Evolutionary conservation across 1,139 yeast species (phyloP), one percentile per base, ranked within the genome.

Genomic region (Barnettozyma hawaiiensis): DNA sequence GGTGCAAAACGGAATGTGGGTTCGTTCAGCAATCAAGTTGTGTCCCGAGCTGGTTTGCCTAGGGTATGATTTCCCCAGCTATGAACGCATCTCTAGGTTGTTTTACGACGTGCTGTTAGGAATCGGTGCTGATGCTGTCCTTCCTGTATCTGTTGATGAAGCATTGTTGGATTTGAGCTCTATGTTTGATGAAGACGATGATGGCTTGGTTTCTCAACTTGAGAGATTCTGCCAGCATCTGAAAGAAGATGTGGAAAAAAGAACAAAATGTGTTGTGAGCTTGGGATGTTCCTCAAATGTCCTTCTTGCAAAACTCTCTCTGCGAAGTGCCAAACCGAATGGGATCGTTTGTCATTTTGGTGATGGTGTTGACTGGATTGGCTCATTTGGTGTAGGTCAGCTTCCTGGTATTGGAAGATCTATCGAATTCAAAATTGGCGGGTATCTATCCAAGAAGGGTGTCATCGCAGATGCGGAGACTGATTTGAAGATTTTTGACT

Each of bases 91-190:
- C 48, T 87, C 81, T 45, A 73, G 70, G 49, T 65, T 58, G 51
- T 78, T 76, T 56, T 92, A 73, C 59, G 73, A 58, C 23, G 70
- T 58, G 20, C 60, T 74, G 44, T 42, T 48, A 12, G 57, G 52
- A 0, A 47, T 68, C 7, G 59, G 63, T 1, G 73, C 85, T 38
- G 85, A 82, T 52, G 64, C 76, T 7, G 73, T 92, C 2, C 71
- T 78, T 35, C 97, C 98, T 0, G 89, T 92, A 0, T 87, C 94
- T 53, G 81, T 92, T 5, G 98, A 92, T 61, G 98, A 92, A 58
- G 96, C 87, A 0, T 64, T 92, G 23, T 63, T 90, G 12, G 96
- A 90, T 52, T 71, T 82, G 2, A 66, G 85, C 0, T 53, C 74
- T 0, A 49, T 69, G 37, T 48, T 42, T 24, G 44, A 46, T 38